Evolutionary conservation across 257 asterid species (phyloP).

Genomic region (Orobanche coerulescens): DNA sequence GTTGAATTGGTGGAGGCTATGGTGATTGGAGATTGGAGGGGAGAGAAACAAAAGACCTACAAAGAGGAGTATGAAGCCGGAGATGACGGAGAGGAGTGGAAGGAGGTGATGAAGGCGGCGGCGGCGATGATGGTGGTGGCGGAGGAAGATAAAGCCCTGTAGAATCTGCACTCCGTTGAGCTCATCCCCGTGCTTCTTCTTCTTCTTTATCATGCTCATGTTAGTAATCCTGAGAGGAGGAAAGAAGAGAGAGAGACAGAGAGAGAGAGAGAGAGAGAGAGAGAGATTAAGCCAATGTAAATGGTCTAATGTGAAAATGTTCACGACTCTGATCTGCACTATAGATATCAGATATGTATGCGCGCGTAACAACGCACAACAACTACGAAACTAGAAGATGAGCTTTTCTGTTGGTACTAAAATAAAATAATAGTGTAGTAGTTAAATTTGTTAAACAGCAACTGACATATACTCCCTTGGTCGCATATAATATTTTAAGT

Average conservation of each 20-base stretch:
- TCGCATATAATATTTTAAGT: too few relatives aligned
- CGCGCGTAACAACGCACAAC: not conserved
- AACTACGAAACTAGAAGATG: constrained; percentile 18
- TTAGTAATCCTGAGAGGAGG: too few relatives aligned
- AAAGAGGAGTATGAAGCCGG: constrained; percentile 35
- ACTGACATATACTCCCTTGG: too few relatives aligned
- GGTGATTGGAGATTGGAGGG: constrained; percentile 31
- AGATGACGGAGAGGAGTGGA: constrained; percentile 38
- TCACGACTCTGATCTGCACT: constrained; percentile 13
- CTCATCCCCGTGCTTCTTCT: constrained; percentile 32
- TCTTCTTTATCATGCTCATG: constrained; percentile 36
- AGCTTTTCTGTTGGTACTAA: constrained; percentile 14
- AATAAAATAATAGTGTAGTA: too few relatives aligned
- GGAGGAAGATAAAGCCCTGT: constrained; percentile 37
- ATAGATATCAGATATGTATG: not conserved
- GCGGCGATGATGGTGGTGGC: constrained; percentile 37
- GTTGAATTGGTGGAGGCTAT: constrained; percentile 21
- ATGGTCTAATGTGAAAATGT: constrained; percentile 18
- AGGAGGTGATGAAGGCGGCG: constrained; percentile 34
- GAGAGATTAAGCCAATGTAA: not conserved
- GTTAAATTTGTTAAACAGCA: too few relatives aligned
- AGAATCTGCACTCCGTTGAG: constrained; percentile 35
- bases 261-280: not conserved
- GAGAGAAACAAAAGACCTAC: constrained; percentile 36
- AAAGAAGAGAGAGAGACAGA: not conserved